Evolutionary conservation across 2,329 filamentous ascomycete species (phyloP), one percentile per base, ranked within the genome.

Genomic region (Ceratocystis papillata): DNA sequence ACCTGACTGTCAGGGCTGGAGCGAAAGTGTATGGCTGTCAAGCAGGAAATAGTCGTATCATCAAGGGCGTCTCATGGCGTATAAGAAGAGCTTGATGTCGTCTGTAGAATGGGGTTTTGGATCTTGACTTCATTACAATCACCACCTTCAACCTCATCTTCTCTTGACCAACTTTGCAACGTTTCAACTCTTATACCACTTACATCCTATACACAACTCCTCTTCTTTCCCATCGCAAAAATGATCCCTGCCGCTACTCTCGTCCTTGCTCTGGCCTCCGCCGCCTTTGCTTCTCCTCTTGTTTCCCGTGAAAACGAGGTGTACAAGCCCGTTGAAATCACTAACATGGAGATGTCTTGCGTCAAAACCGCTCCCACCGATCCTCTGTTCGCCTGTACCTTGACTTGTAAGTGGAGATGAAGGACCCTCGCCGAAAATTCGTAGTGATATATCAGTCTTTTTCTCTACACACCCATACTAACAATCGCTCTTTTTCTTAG

Each of bases 341-440:
- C 63, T 2, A 41, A 65, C 12, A 59, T 62, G 64, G 17, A 37
- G 6, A 59, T 67, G 3, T 25, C 53, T 25, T 67, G 66, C 41
- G 4, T 12, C 4, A 64, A 63, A n/a, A 12, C 37, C 44, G 41
- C 45, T 5, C 12, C 44, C 33, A 45, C 55, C 25, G 4, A 33
- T 10, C 12, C 48, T 3, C 48, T 67, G 15, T 63, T 62, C 57
- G 48, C 62, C 57, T 67, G 66, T 48, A 65, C 53, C 6, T 44
- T 67, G 15, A 41, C 37, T 25, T 67, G 66, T 67, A 65, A 67
- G 63, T 33, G 30, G 30, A 33, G 5, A 33, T 33, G 5, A 33
- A 33, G 30, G 30, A 33, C 4, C 30, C 5, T 33, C 30, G 30
- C 30, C 30, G 1, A 33, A 2, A 6, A 33, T 7, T 7, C 6